A percentile compares a stretch with the other conserved stretches of the same genome.
Conservation (phyloP, 371 early-diverging fungal genomes). For the Funneliformis caledonium region DNA sequence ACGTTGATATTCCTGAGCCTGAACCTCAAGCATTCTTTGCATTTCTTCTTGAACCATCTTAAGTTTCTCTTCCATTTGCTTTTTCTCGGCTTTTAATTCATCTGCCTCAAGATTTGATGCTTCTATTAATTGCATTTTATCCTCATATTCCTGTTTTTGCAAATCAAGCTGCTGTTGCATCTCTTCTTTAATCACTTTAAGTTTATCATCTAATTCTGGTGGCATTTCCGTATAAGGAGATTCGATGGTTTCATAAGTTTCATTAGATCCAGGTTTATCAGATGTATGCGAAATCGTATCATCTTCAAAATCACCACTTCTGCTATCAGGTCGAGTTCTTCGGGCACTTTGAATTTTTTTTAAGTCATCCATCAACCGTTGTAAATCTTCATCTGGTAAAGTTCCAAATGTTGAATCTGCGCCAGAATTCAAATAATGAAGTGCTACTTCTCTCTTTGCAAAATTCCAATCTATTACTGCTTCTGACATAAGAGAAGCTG, state of each 20-base stretch:
- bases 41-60: slow-evolving; percentile 57
- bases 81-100: slow-evolving; percentile 47
- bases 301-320: slow-evolving; percentile 58
- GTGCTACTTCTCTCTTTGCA: slow-evolving; percentile 72
- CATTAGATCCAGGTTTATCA: slow-evolving; percentile 43
- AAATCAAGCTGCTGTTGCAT: slow-evolving; percentile 60
- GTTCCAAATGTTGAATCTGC: slow-evolving; percentile 46
- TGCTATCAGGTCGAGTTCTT: slow-evolving; percentile 58
- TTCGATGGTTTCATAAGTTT: slow-evolving; percentile 40
- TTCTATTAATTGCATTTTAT: slow-evolving; percentile 58
- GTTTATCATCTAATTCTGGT: slow-evolving; percentile 56
- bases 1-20: slow-evolving; percentile 55
- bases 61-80: slow-evolving; percentile 50
- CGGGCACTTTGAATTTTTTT: slow-evolving; percentile 59
- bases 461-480: slow-evolving; percentile 80
- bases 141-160: slow-evolving; percentile 63
- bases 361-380: slow-evolving; percentile 62
- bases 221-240: slow-evolving; percentile 43
- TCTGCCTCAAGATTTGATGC: slow-evolving; percentile 52
- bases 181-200: slow-evolving; percentile 58
- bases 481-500: slow-evolving; percentile 55
- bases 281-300: slow-evolving; percentile 42
- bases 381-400: slow-evolving; percentile 64
- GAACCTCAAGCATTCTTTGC: slow-evolving; percentile 52
- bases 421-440: slow-evolving; percentile 44